Percentiles rank a stretch among this genome's conserved stretches.
Evolutionary conservation across 2,329 filamentous ascomycete genomes (phyloP).

Genomic region (Annulohypoxylon truncatum): DNA sequence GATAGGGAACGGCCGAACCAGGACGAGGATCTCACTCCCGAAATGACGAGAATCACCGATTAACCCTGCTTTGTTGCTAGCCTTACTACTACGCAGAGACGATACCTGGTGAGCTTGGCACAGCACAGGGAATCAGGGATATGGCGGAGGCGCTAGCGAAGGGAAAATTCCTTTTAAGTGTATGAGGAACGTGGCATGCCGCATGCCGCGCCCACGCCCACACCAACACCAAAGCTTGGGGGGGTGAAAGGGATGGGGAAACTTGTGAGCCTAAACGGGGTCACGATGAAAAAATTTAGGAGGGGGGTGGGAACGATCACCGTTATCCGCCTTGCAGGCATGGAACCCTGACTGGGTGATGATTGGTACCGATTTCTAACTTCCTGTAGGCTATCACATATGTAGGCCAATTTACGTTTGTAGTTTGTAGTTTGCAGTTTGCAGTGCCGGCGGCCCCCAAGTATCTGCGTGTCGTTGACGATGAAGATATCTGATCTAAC

Average conservation of each 20-base stretch:
- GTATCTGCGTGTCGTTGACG: not conserved
- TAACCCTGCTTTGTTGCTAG: slow-evolving; percentile 31
- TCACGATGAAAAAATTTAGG: slow-evolving; percentile 19
- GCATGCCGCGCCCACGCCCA: slow-evolving; percentile 38
- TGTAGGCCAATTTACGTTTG: slow-evolving; percentile 25
- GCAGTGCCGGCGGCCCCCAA: slow-evolving; percentile 31
- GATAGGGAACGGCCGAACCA: slow-evolving; percentile 40
- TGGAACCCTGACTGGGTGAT: slow-evolving; percentile 25
- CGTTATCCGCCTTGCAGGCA: slow-evolving; percentile 39
- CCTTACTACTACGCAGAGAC: slow-evolving; percentile 35
- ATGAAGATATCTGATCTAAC: slow-evolving; percentile 19
- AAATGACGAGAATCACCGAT: slow-evolving; percentile 43
- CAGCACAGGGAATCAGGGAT: slow-evolving; percentile 34
- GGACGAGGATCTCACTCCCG: slow-evolving; percentile 39
- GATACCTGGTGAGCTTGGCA: slow-evolving; percentile 34
- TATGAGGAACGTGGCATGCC: slow-evolving; percentile 42
- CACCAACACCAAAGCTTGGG: slow-evolving; percentile 31
- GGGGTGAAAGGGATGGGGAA: slow-evolving; percentile 34
- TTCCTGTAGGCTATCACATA: slow-evolving; percentile 28
- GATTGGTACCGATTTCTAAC: slow-evolving; percentile 31
- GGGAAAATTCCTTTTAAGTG: slow-evolving; percentile 38
- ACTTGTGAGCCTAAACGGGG: slow-evolving; percentile 24
- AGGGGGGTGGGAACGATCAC: slow-evolving; percentile 36
- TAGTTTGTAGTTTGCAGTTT: slow-evolving; percentile 29
- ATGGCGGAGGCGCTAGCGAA: slow-evolving; percentile 33